Evolutionary conservation across 2,329 filamentous ascomycete genomes (phyloP), one percentile per base, ranked within the genome.

Genomic region (Hypoxylon sp.): DNA sequence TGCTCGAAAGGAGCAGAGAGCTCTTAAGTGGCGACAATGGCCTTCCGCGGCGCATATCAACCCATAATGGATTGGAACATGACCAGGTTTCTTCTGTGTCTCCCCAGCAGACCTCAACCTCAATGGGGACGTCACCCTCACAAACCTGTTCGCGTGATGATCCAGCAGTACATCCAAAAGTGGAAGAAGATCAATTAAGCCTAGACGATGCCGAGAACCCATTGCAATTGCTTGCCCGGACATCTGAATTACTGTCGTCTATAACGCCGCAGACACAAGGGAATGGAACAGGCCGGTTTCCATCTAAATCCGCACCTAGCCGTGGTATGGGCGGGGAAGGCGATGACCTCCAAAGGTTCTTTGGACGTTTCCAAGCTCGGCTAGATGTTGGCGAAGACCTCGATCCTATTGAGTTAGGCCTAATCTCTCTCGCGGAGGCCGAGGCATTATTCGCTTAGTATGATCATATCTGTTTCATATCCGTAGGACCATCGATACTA

Each of bases 131-230:
- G 0, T 72, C 77, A 5, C 72, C 76, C 4, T 77, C 77, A 5
- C 77, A 77, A 50, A 65, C 71, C 13, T 73, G 73, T 42, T 75
- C 72, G 26, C 75, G 72, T 19, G 76, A 76, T 24, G 71, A 72
- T n/a, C 68, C 63, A 1, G 44, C 71, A 1, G 60, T 66, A 17
- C 67, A 74, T 8, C 80, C 82, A 57, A 81, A 79, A 29, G 75
- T 79, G 0, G 83, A 85, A 26, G 84, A 85, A 58, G 80, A 81
- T 47, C 82, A 83, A 65, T 79, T 85, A 33, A 80, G 86, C 47
- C 75, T 81, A 5, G 91, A 93, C 72, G 91, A 92, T 76, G 91
- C 91, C 3, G 91, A 94, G 74, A 94, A 93, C 67, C 91, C 91
- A 0, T 81, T 93, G 4, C 91, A 94, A 77, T 81, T 93, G 14